Evolutionary conservation across 495 filamentous ascomycete species (phyloP).

Genomic region (Neurospora discreta): DNA sequence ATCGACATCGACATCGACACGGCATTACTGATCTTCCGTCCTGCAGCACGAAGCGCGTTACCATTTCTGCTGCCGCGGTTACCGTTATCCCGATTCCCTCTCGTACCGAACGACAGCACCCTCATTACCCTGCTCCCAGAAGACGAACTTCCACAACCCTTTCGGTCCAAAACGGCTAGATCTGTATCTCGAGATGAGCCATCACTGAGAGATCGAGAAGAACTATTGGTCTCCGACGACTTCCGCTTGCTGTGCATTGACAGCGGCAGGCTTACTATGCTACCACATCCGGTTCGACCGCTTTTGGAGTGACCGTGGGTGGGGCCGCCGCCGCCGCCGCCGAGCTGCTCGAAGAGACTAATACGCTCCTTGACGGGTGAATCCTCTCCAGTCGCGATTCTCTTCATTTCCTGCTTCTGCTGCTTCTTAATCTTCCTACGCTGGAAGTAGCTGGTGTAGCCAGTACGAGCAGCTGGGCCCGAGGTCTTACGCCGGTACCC

Average conservation of each 20-base stretch:
- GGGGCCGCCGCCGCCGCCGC: background rate
- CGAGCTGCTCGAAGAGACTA: constrained; percentile 21
- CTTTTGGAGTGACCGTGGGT: background rate
- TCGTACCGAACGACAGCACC: constrained; percentile 1
- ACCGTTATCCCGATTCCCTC: background rate
- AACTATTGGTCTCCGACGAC: background rate
- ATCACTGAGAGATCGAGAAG: background rate
- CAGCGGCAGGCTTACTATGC: background rate
- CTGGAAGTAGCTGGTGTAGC: background rate
- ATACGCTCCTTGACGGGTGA: constrained; percentile 27
- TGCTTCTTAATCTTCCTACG: background rate
- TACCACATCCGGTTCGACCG: background rate
- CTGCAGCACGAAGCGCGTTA: background rate
- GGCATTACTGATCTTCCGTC: background rate
- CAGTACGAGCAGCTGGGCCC: background rate
- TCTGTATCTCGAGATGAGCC: background rate
- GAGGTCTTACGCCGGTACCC: background rate
- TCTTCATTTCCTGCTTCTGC: constrained; percentile 6
- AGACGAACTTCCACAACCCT: background rate
- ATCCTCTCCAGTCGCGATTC: background rate
- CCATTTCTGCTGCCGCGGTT: background rate
- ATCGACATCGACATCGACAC: background rate
- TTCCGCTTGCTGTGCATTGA: background rate
- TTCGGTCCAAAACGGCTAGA: background rate
- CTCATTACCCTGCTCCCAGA: constrained; percentile 10